Evolutionary conservation across 1,284 basidiomycete genomes (phyloP).

Genomic region (Serendipita sp.): DNA sequence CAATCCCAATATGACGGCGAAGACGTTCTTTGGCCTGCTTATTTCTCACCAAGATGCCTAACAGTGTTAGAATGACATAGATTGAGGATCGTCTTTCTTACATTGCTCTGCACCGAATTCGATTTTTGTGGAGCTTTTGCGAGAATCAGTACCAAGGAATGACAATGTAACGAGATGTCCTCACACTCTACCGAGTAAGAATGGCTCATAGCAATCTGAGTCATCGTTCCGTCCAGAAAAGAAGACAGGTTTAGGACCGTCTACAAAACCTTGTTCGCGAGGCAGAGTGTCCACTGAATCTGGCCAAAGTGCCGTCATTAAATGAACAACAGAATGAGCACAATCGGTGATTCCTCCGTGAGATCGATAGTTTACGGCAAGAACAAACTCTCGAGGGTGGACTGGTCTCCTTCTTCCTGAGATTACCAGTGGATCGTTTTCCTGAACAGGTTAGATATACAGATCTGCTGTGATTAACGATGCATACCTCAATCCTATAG

Average conservation of each 20-base stretch:
- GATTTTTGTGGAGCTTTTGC: constrained; percentile 31
- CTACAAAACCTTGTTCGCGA: constrained; percentile 41
- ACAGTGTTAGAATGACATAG: neutral
- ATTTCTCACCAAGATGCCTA: constrained; percentile 57
- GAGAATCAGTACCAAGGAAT: neutral
- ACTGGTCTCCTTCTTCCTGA: constrained; percentile 13
- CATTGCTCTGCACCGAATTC: constrained; percentile 60
- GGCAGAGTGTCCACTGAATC: constrained; percentile 46
- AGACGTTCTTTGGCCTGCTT: constrained; percentile 36
- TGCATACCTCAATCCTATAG: constrained; percentile 38
- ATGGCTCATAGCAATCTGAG: constrained; percentile 39
- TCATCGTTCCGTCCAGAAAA: constrained; percentile 39
- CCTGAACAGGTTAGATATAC: neutral
- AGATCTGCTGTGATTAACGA: neutral
- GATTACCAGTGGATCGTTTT: constrained; percentile 8
- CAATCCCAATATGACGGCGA: constrained; percentile 37
- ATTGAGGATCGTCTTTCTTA: constrained; percentile 18
- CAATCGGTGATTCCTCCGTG: constrained; percentile 56
- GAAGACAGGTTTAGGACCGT: constrained; percentile 47
- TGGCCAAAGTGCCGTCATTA: constrained; percentile 50
- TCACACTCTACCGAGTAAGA: constrained; percentile 37
- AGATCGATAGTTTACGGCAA: constrained; percentile 53
- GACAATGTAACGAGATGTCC: constrained; percentile 9
- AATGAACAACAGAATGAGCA: constrained; percentile 44
- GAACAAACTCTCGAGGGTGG: constrained; percentile 38